Percentiles rank a stretch among this genome's conserved stretches.
Conservation (phyloP, 2,329 filamentous ascomycete genomes). For the Grosmannia clavigera region DNA sequence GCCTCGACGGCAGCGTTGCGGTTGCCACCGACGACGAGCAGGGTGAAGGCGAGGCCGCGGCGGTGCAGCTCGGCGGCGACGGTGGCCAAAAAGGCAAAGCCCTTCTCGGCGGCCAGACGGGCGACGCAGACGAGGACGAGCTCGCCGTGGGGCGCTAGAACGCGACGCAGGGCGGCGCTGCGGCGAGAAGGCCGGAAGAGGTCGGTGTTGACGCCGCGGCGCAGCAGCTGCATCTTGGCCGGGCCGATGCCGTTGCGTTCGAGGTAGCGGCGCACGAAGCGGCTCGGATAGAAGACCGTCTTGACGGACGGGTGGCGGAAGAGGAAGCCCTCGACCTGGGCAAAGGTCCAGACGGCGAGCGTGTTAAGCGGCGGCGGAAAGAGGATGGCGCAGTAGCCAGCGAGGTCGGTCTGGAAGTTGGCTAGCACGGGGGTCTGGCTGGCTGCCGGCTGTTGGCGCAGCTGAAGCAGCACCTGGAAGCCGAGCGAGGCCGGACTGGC, state of each 20-base stretch:
- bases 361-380: constrained; percentile 49
- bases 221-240: constrained; percentile 46
- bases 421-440: constrained; percentile 48
- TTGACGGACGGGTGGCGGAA: constrained; percentile 49
- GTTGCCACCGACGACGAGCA: constrained; percentile 58
- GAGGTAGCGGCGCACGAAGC: constrained; percentile 49
- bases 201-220: constrained; percentile 52
- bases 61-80: constrained; percentile 41
- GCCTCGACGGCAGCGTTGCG: constrained; percentile 49
- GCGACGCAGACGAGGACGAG: constrained; percentile 55
- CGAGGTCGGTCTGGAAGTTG: constrained; percentile 62
- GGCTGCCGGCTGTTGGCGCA: constrained; percentile 43
- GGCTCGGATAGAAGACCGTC: constrained; percentile 58
- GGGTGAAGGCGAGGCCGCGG: constrained; percentile 45
- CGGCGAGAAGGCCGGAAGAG: constrained; percentile 44
- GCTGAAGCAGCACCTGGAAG: constrained; percentile 59
- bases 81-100: constrained; percentile 53
- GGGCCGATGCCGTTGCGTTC: constrained; percentile 40
- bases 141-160: constrained; percentile 49
- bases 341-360: constrained; percentile 50
- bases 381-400: constrained; percentile 57
- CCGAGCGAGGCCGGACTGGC: constrained; percentile 58
- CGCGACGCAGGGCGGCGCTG: constrained; percentile 35
- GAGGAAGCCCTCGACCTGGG: constrained; percentile 51
- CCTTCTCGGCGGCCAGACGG: constrained; percentile 57